phyloP scores from a whole-genome alignment of 768 basidiomycete species.

The Crassisporium funariophilum region DNA sequence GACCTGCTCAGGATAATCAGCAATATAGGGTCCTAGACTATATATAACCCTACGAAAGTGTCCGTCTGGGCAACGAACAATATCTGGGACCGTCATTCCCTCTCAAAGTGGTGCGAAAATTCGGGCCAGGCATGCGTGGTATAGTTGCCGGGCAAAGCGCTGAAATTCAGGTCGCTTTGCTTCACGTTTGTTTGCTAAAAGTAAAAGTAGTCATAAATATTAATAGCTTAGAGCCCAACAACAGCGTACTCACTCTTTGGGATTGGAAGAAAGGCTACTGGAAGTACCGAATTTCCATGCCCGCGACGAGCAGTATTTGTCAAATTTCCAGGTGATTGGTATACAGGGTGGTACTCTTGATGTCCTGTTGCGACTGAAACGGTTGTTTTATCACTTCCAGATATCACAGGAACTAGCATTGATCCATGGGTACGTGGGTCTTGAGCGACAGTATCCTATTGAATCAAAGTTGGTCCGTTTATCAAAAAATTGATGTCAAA shows the following conservation, averaged over 20 bases:
- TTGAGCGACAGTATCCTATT: background rate
- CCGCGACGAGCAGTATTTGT: constrained; percentile 28
- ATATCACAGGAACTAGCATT: constrained; percentile 24
- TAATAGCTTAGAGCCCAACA: background rate
- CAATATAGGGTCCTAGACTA: constrained; percentile 35
- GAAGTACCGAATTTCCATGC: constrained; percentile 31
- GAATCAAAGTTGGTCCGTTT: background rate
- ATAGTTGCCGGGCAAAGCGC: constrained; percentile 23
- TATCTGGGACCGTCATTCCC: constrained; percentile 20
- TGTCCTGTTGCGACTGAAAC: constrained; percentile 36
- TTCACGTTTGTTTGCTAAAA: constrained; percentile 18
- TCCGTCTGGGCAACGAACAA: constrained; percentile 34
- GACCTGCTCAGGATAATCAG: constrained; percentile 41
- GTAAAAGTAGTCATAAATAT: background rate
- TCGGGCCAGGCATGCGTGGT: constrained; percentile 22
- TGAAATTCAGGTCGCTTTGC: constrained; percentile 16
- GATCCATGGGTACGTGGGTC: constrained; percentile 14
- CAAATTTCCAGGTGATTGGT: constrained; percentile 31
- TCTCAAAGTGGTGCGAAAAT: constrained; percentile 15
- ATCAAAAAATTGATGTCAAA: background rate
- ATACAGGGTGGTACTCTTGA: constrained; percentile 40
- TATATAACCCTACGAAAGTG: constrained; percentile 32
- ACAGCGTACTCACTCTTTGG: constrained; percentile 30
- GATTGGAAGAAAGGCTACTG: constrained; percentile 35
- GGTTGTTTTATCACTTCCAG: constrained; percentile 30